Base-by-base conservation (phyloP, 148 eudicot genomes). In the Fagopyrum tataricum region DNA sequence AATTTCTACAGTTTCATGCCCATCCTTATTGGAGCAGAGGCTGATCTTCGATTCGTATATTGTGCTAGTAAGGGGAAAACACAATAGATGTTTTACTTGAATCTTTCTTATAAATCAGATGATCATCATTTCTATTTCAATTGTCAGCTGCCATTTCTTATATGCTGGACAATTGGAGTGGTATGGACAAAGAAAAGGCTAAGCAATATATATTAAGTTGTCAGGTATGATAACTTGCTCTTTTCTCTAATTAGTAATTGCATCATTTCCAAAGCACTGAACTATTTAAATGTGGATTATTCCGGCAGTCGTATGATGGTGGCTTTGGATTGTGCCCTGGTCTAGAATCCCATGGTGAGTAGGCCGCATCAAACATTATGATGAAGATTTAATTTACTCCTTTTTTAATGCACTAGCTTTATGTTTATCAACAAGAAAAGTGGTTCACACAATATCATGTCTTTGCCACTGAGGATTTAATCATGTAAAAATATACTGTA, bases 301-400 rank as follows among this genome's bases (percentile, higher is more conserved):
- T 73, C 39, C 76, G 83, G 87, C 93, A 94, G 98, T 94, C 98
- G 39, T 94, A 88, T 85, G 98, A 94, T 73, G 98, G 98, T 74
- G 98, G 98, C 76, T 94, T 94, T 80, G 98, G 98, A 62, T 76
- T 94, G 79, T 81, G 84, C 78, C 98, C 98, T 81, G 91, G 97
- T 71, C 81, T 92, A 74, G 98, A 94, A 82, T 91, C 98, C 75
- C 97, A 94, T 87, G 98, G 98, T 94, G 84, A 83, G 97, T 82
- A 77, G 6, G 69, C 18, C 31, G 39, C 43, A 64, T 37, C 41
- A 31, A 14, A 62, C 42, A 37, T 62, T 31, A 26, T 31, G 18
- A 14, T 31, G 68, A 6, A 62, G 40, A 7, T 59, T 15, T 13
- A 39, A 9, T 61, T 37, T 62, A 62, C 12, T 62, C 26, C 13